Conservation (phyloP, 345 rosid genomes). For the Rubroshorea leprosula region DNA sequence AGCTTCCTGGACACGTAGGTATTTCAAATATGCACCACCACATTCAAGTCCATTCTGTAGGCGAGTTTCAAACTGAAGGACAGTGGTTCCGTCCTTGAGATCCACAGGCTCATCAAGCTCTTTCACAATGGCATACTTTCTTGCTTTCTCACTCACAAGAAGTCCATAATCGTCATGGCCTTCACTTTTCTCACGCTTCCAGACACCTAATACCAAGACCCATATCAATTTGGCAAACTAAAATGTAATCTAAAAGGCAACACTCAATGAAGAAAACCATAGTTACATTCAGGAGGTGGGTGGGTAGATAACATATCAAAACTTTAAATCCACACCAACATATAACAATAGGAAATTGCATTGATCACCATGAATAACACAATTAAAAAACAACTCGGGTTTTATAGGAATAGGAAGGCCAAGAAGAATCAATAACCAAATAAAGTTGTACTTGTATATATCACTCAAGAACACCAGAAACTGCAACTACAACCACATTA, state of each 20-base stretch:
- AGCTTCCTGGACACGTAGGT: conserved; percentile 70
- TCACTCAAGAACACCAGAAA: too few relatives aligned
- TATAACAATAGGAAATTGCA: too few relatives aligned
- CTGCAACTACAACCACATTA: too few relatives aligned
- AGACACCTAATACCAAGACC: conserved; percentile 41
- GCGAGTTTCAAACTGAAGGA: conserved; percentile 77
- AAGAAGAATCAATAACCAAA: too few relatives aligned
- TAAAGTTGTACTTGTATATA: too few relatives aligned
- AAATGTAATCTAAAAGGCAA: neutral
- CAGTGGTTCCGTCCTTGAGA: conserved; percentile 69
- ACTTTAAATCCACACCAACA: too few relatives aligned
- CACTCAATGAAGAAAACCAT: neutral
- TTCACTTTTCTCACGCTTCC: conserved; percentile 76
- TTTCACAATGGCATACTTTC: conserved; percentile 74
- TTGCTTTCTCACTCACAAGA: conserved; percentile 73
- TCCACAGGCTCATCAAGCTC: conserved; percentile 50
- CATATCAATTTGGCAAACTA: conserved; percentile 5
- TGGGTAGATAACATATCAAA: neutral
- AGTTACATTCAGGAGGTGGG: neutral
- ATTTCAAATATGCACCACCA: conserved; percentile 84
- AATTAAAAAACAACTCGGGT: too few relatives aligned
- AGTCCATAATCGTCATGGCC: conserved; percentile 86
- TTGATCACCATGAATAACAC: too few relatives aligned
- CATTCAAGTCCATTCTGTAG: conserved; percentile 82
- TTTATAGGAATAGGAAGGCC: too few relatives aligned